phyloP scores from a whole-genome alignment of 2,329 filamentous ascomycete genomes.

The Hymenoscyphus scutula region DNA sequence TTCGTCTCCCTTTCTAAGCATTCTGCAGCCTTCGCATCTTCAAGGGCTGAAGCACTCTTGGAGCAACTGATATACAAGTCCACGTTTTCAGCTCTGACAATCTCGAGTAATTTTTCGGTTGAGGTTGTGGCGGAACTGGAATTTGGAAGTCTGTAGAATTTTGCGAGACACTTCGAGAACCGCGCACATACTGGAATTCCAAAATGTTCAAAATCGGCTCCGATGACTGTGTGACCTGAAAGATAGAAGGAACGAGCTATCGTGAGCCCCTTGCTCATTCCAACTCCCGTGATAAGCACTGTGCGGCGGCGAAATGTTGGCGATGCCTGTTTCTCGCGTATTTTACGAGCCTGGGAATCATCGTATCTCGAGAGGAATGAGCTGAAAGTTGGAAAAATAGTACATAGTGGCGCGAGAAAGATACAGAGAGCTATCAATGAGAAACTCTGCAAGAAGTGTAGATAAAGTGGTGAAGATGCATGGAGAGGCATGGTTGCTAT shows the following conservation, averaged over 20 bases:
- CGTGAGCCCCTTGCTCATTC: slow-evolving; percentile 67
- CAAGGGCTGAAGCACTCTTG: background rate
- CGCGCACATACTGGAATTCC: slow-evolving; percentile 51
- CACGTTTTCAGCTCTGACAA: slow-evolving; percentile 59
- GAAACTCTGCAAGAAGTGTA: background rate
- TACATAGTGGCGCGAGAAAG: background rate
- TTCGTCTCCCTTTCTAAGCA: background rate
- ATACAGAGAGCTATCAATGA: background rate
- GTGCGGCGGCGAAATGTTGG: background rate
- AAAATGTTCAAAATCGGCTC: slow-evolving; percentile 59
- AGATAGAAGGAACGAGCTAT: slow-evolving; percentile 64
- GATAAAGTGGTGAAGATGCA: background rate
- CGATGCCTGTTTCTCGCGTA: background rate
- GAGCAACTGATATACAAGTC: slow-evolving; percentile 61
- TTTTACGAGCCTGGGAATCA: background rate
- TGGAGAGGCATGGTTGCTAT: background rate
- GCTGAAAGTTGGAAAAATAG: background rate
- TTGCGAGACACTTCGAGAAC: slow-evolving; percentile 54
- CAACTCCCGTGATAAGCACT: slow-evolving; percentile 65
- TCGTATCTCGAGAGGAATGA: background rate
- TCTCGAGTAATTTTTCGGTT: slow-evolving; percentile 52
- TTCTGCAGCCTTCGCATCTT: background rate
- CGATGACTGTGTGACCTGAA: slow-evolving; percentile 67
- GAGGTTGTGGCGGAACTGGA: slow-evolving; percentile 42
- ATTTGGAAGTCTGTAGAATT: slow-evolving; percentile 51